Evolutionary conservation across 768 basidiomycete species (phyloP).

Genomic region (Pulveroboletus ravenelii): DNA sequence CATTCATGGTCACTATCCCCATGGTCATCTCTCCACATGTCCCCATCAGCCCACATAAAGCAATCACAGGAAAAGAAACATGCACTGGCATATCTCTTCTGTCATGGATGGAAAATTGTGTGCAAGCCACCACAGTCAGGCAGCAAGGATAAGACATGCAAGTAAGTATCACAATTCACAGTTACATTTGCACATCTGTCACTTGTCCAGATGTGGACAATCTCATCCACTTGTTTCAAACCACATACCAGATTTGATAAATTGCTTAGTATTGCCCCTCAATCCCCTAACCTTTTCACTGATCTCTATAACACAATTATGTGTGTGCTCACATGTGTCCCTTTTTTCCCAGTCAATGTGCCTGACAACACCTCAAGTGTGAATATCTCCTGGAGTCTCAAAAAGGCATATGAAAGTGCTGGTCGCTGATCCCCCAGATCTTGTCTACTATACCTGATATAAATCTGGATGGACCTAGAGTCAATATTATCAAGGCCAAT

Average conservation of each 20-base stretch:
- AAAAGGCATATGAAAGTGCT: constrained; percentile 54
- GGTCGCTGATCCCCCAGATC: constrained; percentile 31
- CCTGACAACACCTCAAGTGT: constrained; percentile 61
- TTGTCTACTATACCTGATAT: constrained; percentile 24
- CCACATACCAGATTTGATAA: no score
- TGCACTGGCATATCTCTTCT: constrained; percentile 59
- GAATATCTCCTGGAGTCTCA: constrained; percentile 69
- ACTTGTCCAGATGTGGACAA: constrained; percentile 5
- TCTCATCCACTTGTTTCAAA: constrained; percentile 12
- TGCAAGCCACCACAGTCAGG: constrained; percentile 55
- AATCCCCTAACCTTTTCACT: constrained; percentile 20
- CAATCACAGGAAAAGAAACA: constrained; percentile 47
- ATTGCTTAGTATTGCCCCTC: no score
- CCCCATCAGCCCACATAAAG: constrained; percentile 22
- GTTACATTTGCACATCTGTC: no score
- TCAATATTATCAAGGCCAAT: constrained; percentile 16
- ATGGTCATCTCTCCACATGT: constrained; percentile 13
- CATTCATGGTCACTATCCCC: constrained; percentile 29
- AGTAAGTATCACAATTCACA: constrained; percentile 57
- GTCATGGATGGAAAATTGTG: constrained; percentile 64
- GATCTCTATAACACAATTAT: constrained; percentile 21
- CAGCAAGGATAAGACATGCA: constrained; percentile 57
- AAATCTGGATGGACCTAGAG: constrained; percentile 22
- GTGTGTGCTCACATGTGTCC: constrained; percentile 22
- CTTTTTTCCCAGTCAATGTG: constrained; percentile 58